Conservation (phyloP, 495 filamentous ascomycete species). For the Elasticomyces elasticus region DNA sequence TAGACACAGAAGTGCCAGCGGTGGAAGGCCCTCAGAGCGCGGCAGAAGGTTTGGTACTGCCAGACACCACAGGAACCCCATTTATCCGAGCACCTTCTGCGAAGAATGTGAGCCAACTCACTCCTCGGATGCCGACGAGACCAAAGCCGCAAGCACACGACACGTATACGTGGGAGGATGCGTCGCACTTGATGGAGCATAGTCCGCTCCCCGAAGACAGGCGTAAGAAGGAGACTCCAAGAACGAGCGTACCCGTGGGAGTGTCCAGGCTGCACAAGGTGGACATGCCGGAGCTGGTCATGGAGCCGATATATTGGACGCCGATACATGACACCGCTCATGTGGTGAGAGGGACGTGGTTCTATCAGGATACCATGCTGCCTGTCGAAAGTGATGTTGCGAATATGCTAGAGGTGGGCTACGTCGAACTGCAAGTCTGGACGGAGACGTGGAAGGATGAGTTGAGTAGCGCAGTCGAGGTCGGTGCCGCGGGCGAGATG, state of each 20-base stretch:
- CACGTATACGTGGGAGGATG: conserved; percentile 34
- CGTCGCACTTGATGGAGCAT: conserved; percentile 16
- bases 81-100: conserved; percentile 35
- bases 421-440: conserved; percentile 76
- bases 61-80: conserved; percentile 32
- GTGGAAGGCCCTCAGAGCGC: not conserved
- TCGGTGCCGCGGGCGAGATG: conserved; percentile 80
- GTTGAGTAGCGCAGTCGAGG: conserved; percentile 78
- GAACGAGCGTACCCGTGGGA: conserved; percentile 32
- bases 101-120: conserved; percentile 16
- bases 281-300: conserved; percentile 37
- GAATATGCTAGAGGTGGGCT: conserved; percentile 84
- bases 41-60: conserved; percentile 5
- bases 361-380: conserved; percentile 87
- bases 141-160: conserved; percentile 21
- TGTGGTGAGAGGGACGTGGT: conserved; percentile 87
- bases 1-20: not conserved
- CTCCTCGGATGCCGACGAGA: conserved; percentile 7
- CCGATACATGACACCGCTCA: conserved; percentile 82
- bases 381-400: conserved; percentile 82
- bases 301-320: conserved; percentile 97
- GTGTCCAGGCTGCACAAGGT: conserved; percentile 35
- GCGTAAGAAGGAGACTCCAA: conserved; percentile 6
- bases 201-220: conserved; percentile 2
- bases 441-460: conserved; percentile 91